Base-by-base conservation (phyloP, 2,329 filamentous ascomycete species). In the Polytolypa hystricis region DNA sequence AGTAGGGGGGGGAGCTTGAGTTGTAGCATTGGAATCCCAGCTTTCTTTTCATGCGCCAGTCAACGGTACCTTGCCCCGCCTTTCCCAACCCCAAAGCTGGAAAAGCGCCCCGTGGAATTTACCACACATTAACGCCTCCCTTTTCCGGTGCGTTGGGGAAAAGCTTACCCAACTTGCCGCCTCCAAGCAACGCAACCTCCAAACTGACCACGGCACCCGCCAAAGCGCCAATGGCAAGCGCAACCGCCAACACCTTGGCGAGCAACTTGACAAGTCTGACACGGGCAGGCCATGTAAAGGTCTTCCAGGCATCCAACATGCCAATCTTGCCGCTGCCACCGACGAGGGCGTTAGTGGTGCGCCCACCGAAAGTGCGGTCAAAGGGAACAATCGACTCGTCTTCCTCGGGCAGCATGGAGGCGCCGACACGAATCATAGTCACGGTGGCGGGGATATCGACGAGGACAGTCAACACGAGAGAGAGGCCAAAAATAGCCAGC, bases 371-470 rank as follows among this genome's bases (percentile, higher is more conserved):
- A 19, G 79, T 80, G 46, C 86, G 82, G 67, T 96, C 89, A 51
- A 96, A 94, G 20, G 84, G 80, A 23, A 96, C 79, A 45, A 95
- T 82, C 17, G 84, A 77, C 62, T 93, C 81, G 47, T 86, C 73
- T 12, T 84, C 78, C 41, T 84, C 79, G 1, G 85, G 75, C 2
- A 96, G 75, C 48, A 94, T 77, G 33, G 84, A 89, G 5, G 87
- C 86, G 56, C 93, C 85, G 23, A 94, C 78, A 44, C 89, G 84
- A 46, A 81, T 70, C 41, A 93, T 74, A 15, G 84, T 74, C 20
- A 89, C 81, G 41, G 74, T 71, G 26, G 84, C 74, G 12, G 89
- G 87, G 39, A 95, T 71, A 43, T 84, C 67, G 41, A 87, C 60
- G 38, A 85, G 60, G 29, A 81, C 60, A 38, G 73, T 65, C 36